phyloP scores from a whole-genome alignment of 176 grass and related monocot genomes.

The Carex cristatella region DNA sequence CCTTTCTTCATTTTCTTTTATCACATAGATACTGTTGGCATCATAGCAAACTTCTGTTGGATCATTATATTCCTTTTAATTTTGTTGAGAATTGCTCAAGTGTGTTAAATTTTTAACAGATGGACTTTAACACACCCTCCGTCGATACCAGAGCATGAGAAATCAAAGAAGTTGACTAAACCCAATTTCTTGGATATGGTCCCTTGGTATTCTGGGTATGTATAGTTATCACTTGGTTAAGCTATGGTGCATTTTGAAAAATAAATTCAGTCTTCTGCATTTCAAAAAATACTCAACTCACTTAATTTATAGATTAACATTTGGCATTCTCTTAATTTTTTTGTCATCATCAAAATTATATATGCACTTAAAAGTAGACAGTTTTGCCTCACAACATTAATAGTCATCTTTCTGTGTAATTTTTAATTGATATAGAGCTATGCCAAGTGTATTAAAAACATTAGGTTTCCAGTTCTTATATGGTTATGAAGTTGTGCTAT shows the following conservation, averaged over 20 bases:
- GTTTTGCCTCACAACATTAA: neutral
- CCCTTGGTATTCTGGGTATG: constrained; percentile 97
- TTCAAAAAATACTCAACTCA: neutral
- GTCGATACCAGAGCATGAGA: constrained; percentile 57
- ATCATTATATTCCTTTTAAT: neutral
- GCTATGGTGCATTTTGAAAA: neutral
- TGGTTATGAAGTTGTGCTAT: neutral
- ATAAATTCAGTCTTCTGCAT: neutral
- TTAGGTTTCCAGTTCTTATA: constrained; percentile 3
- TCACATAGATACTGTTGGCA: neutral
- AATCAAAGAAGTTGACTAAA: constrained; percentile 73
- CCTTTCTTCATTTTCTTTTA: neutral
- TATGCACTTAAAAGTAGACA: neutral
- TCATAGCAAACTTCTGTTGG: neutral
- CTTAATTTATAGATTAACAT: neutral
- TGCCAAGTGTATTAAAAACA: neutral
- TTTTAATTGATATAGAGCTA: neutral
- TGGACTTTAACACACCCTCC: constrained; percentile 74
- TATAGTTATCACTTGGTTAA: constrained; percentile 10
- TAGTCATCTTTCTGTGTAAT: neutral
- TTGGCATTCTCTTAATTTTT: constrained; percentile 11
- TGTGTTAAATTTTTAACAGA: constrained; percentile 32
- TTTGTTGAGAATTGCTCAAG: neutral
- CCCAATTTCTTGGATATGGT: constrained; percentile 99
- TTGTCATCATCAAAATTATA: neutral